Base-by-base conservation (phyloP, 306 rosid species). In the apple (Malus domestica) region DNA sequence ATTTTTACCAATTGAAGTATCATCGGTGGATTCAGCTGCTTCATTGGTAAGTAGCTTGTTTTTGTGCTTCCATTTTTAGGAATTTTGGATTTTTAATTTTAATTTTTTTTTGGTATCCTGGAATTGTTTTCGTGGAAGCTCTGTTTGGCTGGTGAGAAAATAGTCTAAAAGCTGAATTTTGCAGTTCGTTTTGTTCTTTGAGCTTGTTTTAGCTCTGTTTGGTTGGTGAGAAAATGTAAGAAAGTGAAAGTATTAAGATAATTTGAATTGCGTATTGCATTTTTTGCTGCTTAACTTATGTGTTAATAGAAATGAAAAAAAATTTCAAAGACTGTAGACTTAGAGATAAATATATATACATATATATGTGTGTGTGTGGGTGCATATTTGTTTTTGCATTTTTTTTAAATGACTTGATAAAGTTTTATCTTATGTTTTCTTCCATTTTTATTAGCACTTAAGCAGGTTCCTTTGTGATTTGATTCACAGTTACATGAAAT, bases 41-140 rank as follows among this genome's bases (percentile, higher is more conserved):
- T 67, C 63, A n/a, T 71, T 65, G 30, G 81, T 80, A 77, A 80
- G 87, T 76, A 23, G 16, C 57, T 2, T 16, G 10, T 38, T 73
- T 46, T 67, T 22, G 35, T n/a, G n/a, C 58, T 81, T 42, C n/a
- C 71, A 45, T 57, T 76, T 76, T 70, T 54, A 2, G 58, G 52
- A n/a, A 45, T 23, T 25, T 51, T n/a, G 52, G 32, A 45, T 18
- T 25, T n/a, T n/a, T 20, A 38, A n/a, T n/a, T 22, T 58, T 68
- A 20, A 4, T 3, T 23, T 6, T 11, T 11, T 11, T 10, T 33
- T 33, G 10, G 38, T 2, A 13, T 49, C 40, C 22, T 65, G 82
- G 7, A 27, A 7, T 16, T 67, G 29, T 23, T 30, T 51, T 51
- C 11, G 23, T 42, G 69, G 16, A 49, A 73, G 73, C 45, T 60